Conservation (phyloP, 2,329 filamentous ascomycete genomes). For the Thielaviopsis populi region DNA sequence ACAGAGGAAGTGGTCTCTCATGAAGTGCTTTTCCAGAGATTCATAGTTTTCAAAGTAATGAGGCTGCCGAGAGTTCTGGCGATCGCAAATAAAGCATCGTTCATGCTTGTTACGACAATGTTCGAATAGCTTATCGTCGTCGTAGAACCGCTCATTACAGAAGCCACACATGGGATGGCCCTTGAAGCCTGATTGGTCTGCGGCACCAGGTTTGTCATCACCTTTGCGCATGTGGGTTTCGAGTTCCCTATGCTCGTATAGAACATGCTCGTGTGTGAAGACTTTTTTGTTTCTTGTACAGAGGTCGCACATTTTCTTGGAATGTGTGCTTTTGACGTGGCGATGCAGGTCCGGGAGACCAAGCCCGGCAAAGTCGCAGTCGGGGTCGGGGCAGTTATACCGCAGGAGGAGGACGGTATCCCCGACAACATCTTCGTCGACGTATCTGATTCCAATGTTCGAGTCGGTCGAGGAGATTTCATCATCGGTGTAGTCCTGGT, state of each 20-base stretch:
- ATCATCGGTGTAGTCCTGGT: slow-evolving; percentile 58
- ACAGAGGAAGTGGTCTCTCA: slow-evolving; percentile 74
- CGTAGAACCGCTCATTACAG: slow-evolving; percentile 83
- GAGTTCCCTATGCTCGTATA: slow-evolving; percentile 70
- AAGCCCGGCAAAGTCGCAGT: slow-evolving; percentile 68
- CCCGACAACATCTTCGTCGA: slow-evolving; percentile 74
- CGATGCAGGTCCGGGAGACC: slow-evolving; percentile 44
- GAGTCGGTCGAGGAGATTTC: slow-evolving; percentile 70
- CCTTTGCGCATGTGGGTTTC: slow-evolving; percentile 79
- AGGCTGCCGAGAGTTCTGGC: slow-evolving; percentile 51
- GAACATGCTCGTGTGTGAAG: slow-evolving; percentile 92
- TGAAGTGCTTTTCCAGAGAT: slow-evolving; percentile 72
- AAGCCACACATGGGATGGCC: slow-evolving; percentile 92
- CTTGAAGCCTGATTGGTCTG: slow-evolving; percentile 89
- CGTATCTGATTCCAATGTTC: slow-evolving; percentile 83
- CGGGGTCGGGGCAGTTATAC: slow-evolving; percentile 83
- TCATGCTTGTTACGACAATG: slow-evolving; percentile 93
- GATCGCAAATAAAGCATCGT: slow-evolving; percentile 85
- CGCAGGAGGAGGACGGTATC: slow-evolving; percentile 77
- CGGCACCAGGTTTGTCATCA: slow-evolving; percentile 76
- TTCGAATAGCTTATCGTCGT: slow-evolving; percentile 83
- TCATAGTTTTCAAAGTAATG: slow-evolving; percentile 90
- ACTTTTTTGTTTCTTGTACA: slow-evolving; percentile 92
- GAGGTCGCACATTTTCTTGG: slow-evolving; percentile 81
- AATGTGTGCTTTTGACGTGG: slow-evolving; percentile 69